A percentile compares a stretch with the other conserved stretches of the same genome.
These are phyloP conservation scores for Plasmodium coatneyi DNA, from an alignment of 169 alveolate species.

Conservation along the genomic window DNA sequence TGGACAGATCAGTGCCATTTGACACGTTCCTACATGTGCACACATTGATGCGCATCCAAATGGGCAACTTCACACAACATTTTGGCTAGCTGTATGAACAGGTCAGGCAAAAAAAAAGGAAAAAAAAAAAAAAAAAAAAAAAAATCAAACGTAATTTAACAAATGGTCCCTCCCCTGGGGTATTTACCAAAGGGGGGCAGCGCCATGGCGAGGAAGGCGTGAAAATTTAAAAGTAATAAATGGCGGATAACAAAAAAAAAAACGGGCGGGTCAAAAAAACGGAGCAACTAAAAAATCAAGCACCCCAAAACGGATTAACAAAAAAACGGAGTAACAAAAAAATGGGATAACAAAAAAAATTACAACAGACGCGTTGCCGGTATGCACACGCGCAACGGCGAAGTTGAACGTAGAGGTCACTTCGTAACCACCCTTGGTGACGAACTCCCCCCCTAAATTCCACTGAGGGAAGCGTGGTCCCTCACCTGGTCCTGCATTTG, in stretches of 20 bases:
- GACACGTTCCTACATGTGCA: background rate
- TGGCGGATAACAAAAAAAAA: background rate
- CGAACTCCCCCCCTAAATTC: background rate
- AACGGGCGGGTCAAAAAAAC: background rate
- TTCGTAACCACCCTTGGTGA: background rate
- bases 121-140: background rate
- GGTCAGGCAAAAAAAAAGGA: background rate
- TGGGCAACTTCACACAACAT: conserved; percentile 5
- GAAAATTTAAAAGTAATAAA: background rate
- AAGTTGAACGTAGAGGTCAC: background rate
- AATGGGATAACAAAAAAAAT: background rate
- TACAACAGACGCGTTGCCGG: background rate
- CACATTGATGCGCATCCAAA: background rate
- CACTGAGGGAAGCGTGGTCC: background rate
- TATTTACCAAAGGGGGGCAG: background rate
- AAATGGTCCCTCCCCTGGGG: background rate
- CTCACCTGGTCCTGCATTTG: background rate
- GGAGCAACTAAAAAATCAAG: background rate
- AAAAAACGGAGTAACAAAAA: background rate
- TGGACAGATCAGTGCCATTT: conserved; percentile 16
- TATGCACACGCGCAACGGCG: background rate
- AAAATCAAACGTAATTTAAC: background rate
- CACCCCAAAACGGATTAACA: background rate
- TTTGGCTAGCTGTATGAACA: conserved; percentile 1
- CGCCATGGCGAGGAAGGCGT: background rate